These are phyloP conservation scores for Claviceps pusilla DNA, from an alignment of 2,329 filamentous ascomycete genomes.

Conservation along the genomic window DNA sequence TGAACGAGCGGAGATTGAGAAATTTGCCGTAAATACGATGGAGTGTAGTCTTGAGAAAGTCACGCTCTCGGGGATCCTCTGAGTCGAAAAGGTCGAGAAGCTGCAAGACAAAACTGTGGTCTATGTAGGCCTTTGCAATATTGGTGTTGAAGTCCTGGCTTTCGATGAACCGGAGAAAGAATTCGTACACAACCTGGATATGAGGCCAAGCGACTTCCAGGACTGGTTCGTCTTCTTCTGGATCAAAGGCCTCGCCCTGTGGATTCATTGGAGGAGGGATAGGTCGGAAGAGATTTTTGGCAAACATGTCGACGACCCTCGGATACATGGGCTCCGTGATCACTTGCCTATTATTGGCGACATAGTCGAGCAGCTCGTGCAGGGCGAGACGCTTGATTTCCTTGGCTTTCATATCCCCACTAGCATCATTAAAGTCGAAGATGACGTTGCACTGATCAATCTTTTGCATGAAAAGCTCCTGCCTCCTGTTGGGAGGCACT, in stretches of 20 bases:
- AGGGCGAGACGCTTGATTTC: slow-evolving; percentile 95
- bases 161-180: slow-evolving; percentile 97
- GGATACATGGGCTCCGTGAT: slow-evolving; percentile 99
- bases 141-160: slow-evolving; percentile 99
- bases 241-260: slow-evolving; percentile 94
- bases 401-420: slow-evolving; percentile 98
- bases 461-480: slow-evolving; percentile 99
- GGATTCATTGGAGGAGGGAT: slow-evolving; percentile 96
- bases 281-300: slow-evolving; percentile 93
- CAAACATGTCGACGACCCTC: slow-evolving; percentile 96
- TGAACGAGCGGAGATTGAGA: slow-evolving; percentile 91
- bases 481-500: slow-evolving; percentile 82
- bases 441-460: slow-evolving; percentile 99
- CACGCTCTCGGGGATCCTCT: slow-evolving; percentile 87
- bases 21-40: slow-evolving; percentile 99
- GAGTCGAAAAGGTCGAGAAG: slow-evolving; percentile 97
- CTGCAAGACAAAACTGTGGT: slow-evolving; percentile 93
- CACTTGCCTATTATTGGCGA: slow-evolving; percentile 94
- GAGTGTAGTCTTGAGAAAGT: slow-evolving; percentile 94
- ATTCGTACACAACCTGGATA: slow-evolving; percentile 98
- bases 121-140: slow-evolving; percentile 96
- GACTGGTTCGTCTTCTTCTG: slow-evolving; percentile 95
- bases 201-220: slow-evolving; percentile 98
- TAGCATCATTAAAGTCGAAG: slow-evolving; percentile 98
- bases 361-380: slow-evolving; percentile 92